Percentiles rank a stretch among this genome's conserved stretches.
Evolutionary conservation across 2,329 filamentous ascomycete genomes (phyloP).

Genomic region (Alternaria arbusti): DNA sequence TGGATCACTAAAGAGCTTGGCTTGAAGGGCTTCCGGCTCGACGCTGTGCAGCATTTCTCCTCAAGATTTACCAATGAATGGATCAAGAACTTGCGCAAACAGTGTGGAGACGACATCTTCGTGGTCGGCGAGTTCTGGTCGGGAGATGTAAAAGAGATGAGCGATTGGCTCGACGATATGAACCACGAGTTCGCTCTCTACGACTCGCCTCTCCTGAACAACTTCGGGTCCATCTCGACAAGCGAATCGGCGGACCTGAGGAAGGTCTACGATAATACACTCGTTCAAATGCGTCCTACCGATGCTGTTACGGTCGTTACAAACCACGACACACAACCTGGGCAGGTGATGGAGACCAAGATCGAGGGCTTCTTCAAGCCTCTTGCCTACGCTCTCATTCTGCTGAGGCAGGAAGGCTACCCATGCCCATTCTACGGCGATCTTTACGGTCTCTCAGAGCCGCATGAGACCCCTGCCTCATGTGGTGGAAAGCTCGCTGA

Average conservation of each 20-base stretch:
- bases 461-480: constrained; percentile 59
- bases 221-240: constrained; percentile 67
- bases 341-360: constrained; percentile 67
- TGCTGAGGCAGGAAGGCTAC: constrained; percentile 67
- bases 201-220: constrained; percentile 72
- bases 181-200: constrained; percentile 64
- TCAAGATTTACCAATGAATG: constrained; percentile 71
- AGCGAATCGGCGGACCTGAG: constrained; percentile 65
- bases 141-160: constrained; percentile 62
- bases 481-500: constrained; percentile 63
- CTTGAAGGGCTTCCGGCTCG: constrained; percentile 71
- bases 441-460: constrained; percentile 67
- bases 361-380: constrained; percentile 73
- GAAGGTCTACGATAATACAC: constrained; percentile 66
- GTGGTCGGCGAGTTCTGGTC: constrained; percentile 75
- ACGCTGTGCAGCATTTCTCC: constrained; percentile 76
- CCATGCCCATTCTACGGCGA: constrained; percentile 76
- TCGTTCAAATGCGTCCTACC: constrained; percentile 61
- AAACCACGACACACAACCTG: constrained; percentile 74
- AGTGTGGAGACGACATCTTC: constrained; percentile 63
- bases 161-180: constrained; percentile 64
- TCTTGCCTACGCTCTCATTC: constrained; percentile 73
- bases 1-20: constrained; percentile 70
- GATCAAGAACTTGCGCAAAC: constrained; percentile 59
- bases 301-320: constrained; percentile 72